Conservation (phyloP, 176 grass and related monocot species). For the Dendrocalamus sinicus region DNA sequence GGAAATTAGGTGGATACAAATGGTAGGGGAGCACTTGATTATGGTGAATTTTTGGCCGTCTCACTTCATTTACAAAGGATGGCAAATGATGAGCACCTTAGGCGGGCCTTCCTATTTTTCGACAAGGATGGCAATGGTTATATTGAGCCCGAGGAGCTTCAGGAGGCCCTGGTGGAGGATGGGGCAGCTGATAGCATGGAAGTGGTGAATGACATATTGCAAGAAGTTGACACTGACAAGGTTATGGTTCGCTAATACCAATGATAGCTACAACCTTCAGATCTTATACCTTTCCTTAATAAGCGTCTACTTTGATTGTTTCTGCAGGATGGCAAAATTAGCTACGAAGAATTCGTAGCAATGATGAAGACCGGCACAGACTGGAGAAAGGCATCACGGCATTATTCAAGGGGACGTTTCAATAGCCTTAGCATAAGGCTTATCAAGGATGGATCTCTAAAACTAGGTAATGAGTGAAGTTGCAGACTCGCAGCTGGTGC, state of each 20-base stretch:
- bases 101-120: conserved; percentile 78
- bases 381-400: conserved; percentile 84
- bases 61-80: conserved; percentile 89
- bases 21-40: conserved; percentile 76
- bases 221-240: conserved; percentile 90
- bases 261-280: background rate
- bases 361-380: conserved; percentile 97
- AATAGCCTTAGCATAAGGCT: conserved; percentile 82
- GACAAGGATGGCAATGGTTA: conserved; percentile 81
- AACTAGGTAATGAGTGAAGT: conserved; percentile 63
- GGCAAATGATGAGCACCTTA: conserved; percentile 82
- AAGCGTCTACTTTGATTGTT: background rate
- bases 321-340: conserved; percentile 86
- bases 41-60: conserved; percentile 86
- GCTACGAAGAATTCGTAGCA: conserved; percentile 75
- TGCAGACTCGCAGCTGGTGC: conserved; percentile 29
- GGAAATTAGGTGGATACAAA: conserved; percentile 71
- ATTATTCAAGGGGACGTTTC: conserved; percentile 87
- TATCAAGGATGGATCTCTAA: conserved; percentile 81
- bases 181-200: conserved; percentile 60
- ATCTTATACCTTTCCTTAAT: background rate
- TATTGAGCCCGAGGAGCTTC: conserved; percentile 80
- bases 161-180: conserved; percentile 68
- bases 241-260: conserved; percentile 40
- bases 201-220: conserved; percentile 74